Percentiles rank a stretch among this genome's conserved stretches.
These are phyloP conservation scores for Aegle marmelos DNA, from an alignment of 345 rosid genomes.

Conservation along the genomic window DNA sequence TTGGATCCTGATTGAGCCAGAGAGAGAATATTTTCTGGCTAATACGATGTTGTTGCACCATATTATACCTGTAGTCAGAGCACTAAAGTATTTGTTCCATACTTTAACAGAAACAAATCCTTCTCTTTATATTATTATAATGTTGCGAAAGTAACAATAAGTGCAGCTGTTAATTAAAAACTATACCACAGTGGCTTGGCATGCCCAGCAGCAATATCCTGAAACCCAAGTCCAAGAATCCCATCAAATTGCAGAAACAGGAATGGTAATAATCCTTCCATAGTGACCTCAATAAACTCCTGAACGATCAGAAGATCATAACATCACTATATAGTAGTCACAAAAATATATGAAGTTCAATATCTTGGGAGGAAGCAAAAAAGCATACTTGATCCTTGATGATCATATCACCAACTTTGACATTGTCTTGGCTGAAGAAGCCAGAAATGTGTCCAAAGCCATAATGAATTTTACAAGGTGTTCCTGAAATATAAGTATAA, in stretches of 20 bases:
- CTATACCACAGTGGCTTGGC: constrained; percentile 54
- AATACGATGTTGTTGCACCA: constrained; percentile 48
- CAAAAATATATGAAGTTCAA: not conserved
- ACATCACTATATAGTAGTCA: not conserved
- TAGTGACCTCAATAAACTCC: constrained; percentile 58
- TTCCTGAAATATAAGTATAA: constrained; percentile 29
- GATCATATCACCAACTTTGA: constrained; percentile 43
- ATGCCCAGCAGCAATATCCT: constrained; percentile 33
- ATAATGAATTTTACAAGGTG: constrained; percentile 44
- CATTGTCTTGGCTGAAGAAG: constrained; percentile 50
- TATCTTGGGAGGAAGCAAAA: not conserved
- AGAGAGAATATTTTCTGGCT: constrained; percentile 47
- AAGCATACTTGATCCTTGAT: constrained; percentile 46
- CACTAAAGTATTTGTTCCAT: not conserved
- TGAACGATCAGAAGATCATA: constrained; percentile 18
- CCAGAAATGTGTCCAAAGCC: constrained; percentile 47
- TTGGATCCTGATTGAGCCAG: constrained; percentile 48
- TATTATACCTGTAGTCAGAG: constrained; percentile 41
- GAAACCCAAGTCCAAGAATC: constrained; percentile 49
- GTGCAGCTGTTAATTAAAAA: not conserved
- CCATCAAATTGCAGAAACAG: constrained; percentile 46
- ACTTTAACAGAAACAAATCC: not conserved
- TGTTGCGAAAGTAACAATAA: not conserved
- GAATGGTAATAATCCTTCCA: constrained; percentile 42
- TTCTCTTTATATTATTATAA: not conserved